phyloP scores from a whole-genome alignment of 805 yeast genomes.

The Suhomyces pyralidae region DNA sequence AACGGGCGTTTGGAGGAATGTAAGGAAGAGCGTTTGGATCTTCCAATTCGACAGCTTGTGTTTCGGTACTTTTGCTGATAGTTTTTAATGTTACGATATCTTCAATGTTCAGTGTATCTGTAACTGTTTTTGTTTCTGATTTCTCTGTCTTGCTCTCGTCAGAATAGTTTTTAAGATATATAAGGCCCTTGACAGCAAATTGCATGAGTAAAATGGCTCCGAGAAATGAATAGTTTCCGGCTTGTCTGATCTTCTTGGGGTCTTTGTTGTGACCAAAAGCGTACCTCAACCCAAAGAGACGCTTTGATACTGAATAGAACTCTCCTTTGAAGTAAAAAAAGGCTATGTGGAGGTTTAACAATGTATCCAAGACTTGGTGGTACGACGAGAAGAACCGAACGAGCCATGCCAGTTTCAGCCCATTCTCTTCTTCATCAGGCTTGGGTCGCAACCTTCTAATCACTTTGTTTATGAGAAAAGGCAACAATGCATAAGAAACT shows the following conservation, averaged over 20 bases:
- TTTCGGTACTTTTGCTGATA: conserved; percentile 1
- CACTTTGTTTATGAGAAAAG: conserved; percentile 46
- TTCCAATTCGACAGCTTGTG: conserved; percentile 46
- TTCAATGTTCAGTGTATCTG: neutral
- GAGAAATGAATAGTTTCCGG: conserved; percentile 70
- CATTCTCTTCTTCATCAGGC: conserved; percentile 12
- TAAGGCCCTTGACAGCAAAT: conserved; percentile 42
- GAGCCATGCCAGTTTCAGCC: conserved; percentile 3
- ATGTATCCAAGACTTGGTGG: conserved; percentile 45
- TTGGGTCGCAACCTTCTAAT: conserved; percentile 21
- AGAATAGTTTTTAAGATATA: conserved; percentile 25
- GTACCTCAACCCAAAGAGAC: conserved; percentile 78
- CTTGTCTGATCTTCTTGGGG: conserved; percentile 33
- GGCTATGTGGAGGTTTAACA: conserved; percentile 72
- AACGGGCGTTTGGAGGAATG: conserved; percentile 65
- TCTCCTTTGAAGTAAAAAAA: conserved; percentile 79
- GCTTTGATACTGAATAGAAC: conserved; percentile 73
- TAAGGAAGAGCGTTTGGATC: conserved; percentile 60
- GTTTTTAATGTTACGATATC: conserved; percentile 8
- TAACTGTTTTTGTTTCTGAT: neutral
- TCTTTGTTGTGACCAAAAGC: conserved; percentile 64
- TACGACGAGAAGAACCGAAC: conserved; percentile 34
- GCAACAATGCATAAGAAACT: conserved; percentile 57
- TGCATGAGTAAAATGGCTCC: conserved; percentile 63
- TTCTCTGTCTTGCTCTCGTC: conserved; percentile 1